These are phyloP conservation scores for Moniliella sp. DNA, from an alignment of 1,284 basidiomycete genomes.

Conservation along the genomic window DNA sequence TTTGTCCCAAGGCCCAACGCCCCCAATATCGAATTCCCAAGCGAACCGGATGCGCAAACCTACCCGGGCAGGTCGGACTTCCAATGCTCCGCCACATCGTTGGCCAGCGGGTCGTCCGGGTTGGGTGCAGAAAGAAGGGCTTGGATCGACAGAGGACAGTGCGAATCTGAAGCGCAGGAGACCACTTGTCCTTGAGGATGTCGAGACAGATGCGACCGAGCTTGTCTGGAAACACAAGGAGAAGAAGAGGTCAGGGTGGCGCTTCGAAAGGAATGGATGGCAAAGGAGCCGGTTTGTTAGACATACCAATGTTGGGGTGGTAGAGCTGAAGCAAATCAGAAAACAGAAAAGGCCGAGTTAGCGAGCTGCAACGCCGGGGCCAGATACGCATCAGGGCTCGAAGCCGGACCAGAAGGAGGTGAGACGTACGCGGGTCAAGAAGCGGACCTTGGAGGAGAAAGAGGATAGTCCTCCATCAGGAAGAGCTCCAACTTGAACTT, in stretches of 20 bases:
- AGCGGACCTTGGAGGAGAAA: slow-evolving; percentile 93
- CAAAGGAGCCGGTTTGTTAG: too few relatives aligned
- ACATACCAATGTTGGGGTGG: slow-evolving; percentile 77
- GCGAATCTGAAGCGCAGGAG: slow-evolving; percentile 86
- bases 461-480: slow-evolving; percentile 93
- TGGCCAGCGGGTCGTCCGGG: slow-evolving; percentile 90
- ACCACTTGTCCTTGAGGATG: slow-evolving; percentile 89
- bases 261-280: too few relatives aligned
- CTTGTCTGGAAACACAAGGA: slow-evolving; percentile 44
- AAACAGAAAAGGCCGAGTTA: background rate
- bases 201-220: slow-evolving; percentile 92
- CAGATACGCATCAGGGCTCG: background rate
- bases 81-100: slow-evolving; percentile 79
- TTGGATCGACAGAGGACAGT: slow-evolving; percentile 92
- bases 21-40: too few relatives aligned
- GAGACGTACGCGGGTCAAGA: slow-evolving; percentile 53
- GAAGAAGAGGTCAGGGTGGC: too few relatives aligned
- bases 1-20: too few relatives aligned
- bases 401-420: too few relatives aligned
- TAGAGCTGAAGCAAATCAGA: slow-evolving; percentile 47
- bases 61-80: too few relatives aligned
- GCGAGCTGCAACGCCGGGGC: background rate
- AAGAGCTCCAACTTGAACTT: slow-evolving; percentile 85
- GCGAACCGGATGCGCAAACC: too few relatives aligned
- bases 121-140: slow-evolving; percentile 85